Evolutionary conservation across 805 yeast genomes (phyloP).

Genomic region (Citeromyces matritensis): DNA sequence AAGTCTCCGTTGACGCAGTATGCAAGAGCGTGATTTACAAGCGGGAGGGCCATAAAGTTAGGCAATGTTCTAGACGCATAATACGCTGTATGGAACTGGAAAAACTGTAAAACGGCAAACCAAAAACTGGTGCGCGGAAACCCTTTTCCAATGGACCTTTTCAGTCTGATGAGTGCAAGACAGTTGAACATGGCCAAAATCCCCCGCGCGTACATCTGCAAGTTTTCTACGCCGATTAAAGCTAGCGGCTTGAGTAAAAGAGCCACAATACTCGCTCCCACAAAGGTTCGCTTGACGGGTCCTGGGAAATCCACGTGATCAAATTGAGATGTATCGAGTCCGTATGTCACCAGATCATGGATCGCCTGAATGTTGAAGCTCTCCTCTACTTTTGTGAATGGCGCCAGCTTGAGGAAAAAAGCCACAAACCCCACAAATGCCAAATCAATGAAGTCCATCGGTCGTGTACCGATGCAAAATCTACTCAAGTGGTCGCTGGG

Average conservation of each 20-base stretch:
- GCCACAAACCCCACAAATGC: constrained; percentile 29
- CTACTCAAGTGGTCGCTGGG: no score
- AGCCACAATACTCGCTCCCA: constrained; percentile 51
- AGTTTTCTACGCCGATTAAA: constrained; percentile 10
- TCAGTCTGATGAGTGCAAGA: constrained; percentile 31
- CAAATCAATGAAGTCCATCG: constrained; percentile 5
- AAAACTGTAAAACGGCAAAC: constrained; percentile 40
- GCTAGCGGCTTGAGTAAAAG: constrained; percentile 22
- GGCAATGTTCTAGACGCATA: constrained; percentile 82
- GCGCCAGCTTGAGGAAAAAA: constrained; percentile 41
- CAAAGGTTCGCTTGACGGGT: constrained; percentile 73
- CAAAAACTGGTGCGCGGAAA: constrained; percentile 27
- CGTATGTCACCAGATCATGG: constrained; percentile 63
- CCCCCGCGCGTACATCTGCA: constrained; percentile 42
- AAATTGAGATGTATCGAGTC: constrained; percentile 29
- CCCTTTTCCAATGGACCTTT: constrained; percentile 18
- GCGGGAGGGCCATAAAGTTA: constrained; percentile 72
- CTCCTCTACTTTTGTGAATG: constrained; percentile 88
- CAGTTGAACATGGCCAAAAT: constrained; percentile 52
- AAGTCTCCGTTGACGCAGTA: constrained; percentile 32
- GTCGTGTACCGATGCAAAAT: no score
- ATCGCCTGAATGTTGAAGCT: constrained; percentile 84
- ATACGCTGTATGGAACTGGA: constrained; percentile 71
- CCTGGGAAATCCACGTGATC: constrained; percentile 82
- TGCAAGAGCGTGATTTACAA: constrained; percentile 41